A percentile compares a stretch with the other conserved stretches of the same genome.
Evolutionary conservation across 805 yeast species (phyloP).

Genomic region (Kuraishia piskuri): DNA sequence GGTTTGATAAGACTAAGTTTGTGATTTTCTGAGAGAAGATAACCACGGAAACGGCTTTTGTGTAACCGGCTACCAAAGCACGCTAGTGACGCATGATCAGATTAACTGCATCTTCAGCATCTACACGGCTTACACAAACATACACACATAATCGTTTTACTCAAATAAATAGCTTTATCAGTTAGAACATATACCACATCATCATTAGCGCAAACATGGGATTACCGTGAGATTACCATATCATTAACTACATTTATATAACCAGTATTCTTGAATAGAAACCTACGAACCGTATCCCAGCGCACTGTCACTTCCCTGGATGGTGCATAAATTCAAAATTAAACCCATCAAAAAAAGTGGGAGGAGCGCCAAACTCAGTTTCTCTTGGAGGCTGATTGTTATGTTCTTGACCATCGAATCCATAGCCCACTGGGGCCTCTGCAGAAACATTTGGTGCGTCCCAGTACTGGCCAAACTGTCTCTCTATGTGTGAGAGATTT

Average conservation of each 20-base stretch:
- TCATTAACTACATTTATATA: background rate
- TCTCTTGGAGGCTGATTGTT: background rate
- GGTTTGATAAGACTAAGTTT: conserved; percentile 10
- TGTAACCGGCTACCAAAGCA: background rate
- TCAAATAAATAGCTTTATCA: no score
- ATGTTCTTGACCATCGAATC: background rate
- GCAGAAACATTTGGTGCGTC: background rate
- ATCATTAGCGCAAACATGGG: no score
- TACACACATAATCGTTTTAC: no score
- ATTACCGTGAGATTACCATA: no score
- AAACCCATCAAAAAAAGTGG: background rate
- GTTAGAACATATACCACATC: no score
- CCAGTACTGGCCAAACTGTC: background rate
- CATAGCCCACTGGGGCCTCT: background rate
- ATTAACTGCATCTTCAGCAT: no score
- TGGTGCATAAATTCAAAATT: background rate
- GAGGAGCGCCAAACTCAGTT: background rate
- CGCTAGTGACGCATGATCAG: no score
- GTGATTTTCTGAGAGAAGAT: conserved; percentile 9
- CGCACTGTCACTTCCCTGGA: background rate
- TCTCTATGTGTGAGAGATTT: background rate
- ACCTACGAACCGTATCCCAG: background rate
- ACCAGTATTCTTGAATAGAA: no score
- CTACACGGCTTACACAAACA: no score
- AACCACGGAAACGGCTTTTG: background rate